These are phyloP conservation scores for Brassica carinata DNA, from an alignment of 345 rosid species.

Conservation along the genomic window DNA sequence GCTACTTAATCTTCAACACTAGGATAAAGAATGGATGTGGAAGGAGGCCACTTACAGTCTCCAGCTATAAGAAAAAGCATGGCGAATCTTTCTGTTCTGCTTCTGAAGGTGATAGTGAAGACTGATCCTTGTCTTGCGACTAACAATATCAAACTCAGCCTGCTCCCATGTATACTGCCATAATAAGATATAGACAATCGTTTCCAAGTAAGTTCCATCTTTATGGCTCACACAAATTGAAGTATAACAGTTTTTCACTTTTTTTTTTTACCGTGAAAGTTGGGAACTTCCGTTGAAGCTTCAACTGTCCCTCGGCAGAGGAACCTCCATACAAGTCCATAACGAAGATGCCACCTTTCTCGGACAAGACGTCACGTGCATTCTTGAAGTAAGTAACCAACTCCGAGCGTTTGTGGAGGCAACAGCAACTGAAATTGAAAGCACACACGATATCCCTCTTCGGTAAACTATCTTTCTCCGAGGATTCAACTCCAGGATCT, in stretches of 20 bases:
- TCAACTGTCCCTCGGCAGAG: conserved; percentile 73
- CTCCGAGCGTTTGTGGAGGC: conserved; percentile 78
- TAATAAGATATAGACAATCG: background rate
- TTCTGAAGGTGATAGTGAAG: conserved; percentile 80
- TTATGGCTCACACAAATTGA: background rate
- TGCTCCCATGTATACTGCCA: conserved; percentile 89
- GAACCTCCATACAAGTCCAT: conserved; percentile 95
- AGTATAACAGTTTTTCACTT: background rate
- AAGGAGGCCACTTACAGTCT: conserved; percentile 62
- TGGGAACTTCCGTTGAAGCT: conserved; percentile 78
- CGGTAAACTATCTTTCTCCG: conserved; percentile 46
- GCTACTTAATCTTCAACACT: background rate
- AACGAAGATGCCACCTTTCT: conserved; percentile 77
- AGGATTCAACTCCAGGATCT: conserved; percentile 30
- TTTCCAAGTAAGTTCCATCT: background rate
- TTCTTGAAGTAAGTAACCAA: conserved; percentile 77
- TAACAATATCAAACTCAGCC: conserved; percentile 77
- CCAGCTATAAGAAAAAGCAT: conserved; percentile 92
- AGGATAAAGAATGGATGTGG: background rate
- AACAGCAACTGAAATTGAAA: conserved; percentile 91
- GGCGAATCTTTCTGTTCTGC: conserved; percentile 75
- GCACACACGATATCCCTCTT: conserved; percentile 89
- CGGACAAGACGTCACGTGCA: conserved; percentile 61
- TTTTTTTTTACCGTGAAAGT: conserved; percentile 63
- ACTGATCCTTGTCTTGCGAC: conserved; percentile 80